phyloP scores from a whole-genome alignment of 1,284 basidiomycete species.

The Moesziomyces aphidis region DNA sequence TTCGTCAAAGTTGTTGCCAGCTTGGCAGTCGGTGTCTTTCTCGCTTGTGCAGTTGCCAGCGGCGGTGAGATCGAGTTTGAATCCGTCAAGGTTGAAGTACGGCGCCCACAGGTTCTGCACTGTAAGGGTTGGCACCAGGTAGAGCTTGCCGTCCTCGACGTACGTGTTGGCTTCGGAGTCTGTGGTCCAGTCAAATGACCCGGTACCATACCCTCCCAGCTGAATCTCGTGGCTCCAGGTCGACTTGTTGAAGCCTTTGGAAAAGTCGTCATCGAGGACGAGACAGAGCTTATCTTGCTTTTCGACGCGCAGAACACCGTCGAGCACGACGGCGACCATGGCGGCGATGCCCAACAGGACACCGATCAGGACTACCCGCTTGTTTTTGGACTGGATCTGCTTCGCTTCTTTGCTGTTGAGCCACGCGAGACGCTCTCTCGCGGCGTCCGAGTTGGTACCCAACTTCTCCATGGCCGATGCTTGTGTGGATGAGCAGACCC shows the following conservation, averaged over 20 bases:
- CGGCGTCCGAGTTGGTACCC: constrained; percentile 14
- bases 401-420: constrained; percentile 36
- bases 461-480: constrained; percentile 23
- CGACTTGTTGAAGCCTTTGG: constrained; percentile 73
- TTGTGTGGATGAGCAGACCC: neutral
- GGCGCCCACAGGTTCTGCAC: constrained; percentile 77
- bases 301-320: constrained; percentile 26
- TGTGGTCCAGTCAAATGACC: constrained; percentile 89
- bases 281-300: constrained; percentile 71
- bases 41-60: constrained; percentile 77
- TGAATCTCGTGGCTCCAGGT: constrained; percentile 82
- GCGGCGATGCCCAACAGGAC: constrained; percentile 34
- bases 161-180: constrained; percentile 82
- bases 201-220: constrained; percentile 86
- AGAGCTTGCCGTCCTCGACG: constrained; percentile 78
- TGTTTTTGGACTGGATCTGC: constrained; percentile 31
- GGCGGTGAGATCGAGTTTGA: constrained; percentile 81
- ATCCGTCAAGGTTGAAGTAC: constrained; percentile 76
- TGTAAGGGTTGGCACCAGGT: constrained; percentile 85
- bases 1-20: constrained; percentile 68
- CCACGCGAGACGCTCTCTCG: constrained; percentile 30
- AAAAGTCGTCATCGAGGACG: constrained; percentile 82
- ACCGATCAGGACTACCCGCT: constrained; percentile 31
- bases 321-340: constrained; percentile 28
- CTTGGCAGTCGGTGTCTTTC: constrained; percentile 70